Evolutionary conservation across 192 early-diverging fungal genomes (phyloP), one percentile per base, ranked within the genome.

Genomic region (Backusella tuberculispora): DNA sequence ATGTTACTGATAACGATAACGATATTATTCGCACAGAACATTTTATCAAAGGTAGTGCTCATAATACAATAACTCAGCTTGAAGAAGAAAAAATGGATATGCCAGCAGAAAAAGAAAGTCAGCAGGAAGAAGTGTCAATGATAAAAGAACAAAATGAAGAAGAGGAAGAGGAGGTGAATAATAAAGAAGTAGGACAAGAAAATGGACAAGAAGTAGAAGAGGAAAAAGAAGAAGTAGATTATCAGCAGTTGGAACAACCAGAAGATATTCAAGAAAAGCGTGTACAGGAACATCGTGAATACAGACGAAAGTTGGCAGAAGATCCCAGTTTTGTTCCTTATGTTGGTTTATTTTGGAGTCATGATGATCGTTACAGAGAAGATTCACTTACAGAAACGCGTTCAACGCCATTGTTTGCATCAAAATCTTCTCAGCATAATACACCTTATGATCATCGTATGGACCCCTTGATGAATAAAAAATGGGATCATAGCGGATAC

Each of bases 261-360:
- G 21, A 40, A 42, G 13, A 65, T 24, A 21, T 44, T 7, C 43
- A 69, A 45, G 66, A 79, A 40, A 74, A 68, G 15, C 77, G 77
- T 42, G 44, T 81, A 19, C 64, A 80, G 26, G 86, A 83, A 66
- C 74, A 85, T 24, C 81, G 81, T 42, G 86, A 88, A 72, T 88
- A 88, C 66, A 75, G 86, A 41, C 83, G 81, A 60, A 88, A 86
- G 44, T 65, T 88, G 38, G 85, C 80, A 26, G 85, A 88, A 48
- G 86, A 88, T 72, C 86, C 86, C 6, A 83, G 85, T 6, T 88
- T 88, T 66, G 85, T 86, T 14, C 86, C 86, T 15, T 85, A 86
- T 66, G 81, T 88, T 34, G 86, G 86, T 8, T 80, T 85, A 66
- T 88, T 88, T 56, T 88, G 86, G 86, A 83, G 85, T 34, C 86